Evolutionary conservation across 2,329 filamentous ascomycete genomes (phyloP), one percentile per base, ranked within the genome.

Genomic region (Diaporthe humulicola): DNA sequence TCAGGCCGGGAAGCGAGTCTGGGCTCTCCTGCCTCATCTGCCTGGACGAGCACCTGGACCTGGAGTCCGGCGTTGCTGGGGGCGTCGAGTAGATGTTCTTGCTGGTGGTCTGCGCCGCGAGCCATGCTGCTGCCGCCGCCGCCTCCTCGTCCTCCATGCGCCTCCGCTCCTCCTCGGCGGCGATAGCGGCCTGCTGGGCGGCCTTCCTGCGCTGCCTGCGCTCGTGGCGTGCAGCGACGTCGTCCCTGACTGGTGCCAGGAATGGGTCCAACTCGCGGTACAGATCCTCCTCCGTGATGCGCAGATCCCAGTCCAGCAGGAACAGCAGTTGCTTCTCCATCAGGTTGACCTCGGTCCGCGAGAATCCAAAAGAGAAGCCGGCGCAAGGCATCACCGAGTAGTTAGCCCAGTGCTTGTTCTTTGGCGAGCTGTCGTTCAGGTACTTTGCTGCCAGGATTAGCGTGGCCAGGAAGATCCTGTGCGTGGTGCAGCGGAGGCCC

Each of bases 331-430:
- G 97, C 90, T 98, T 97, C 90, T 99, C 97, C 97, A 99, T 99
- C 77, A 98, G 90, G 88, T 99, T 99, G 80, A 99, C 97, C 86
- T 99, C 97, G 48, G 95, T 97, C 79, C 96, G 90, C 80, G 93
- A 96, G 89, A 99, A 98, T 79, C 95, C 94, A 81, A 98, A 99
- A 9, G 73, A 64, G 67, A 87, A 89, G 76, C 80, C 82, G 12
- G 88, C 86, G 15, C 92, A 91, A 83, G 88, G 93, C 79, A 98
- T 93, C 80, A 93, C 87, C 75, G 94, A 98, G 88, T 98, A 99
- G 81, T 92, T 93, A 78, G 97, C 96, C 97, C 97, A 99, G 89
- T 99, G 97, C 92, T 98, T 98, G 91, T 99, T 99, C 92, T 98
- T 98, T 77, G 97, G 97, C 17, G 95, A 98, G 76, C 95, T 98